phyloP scores from a whole-genome alignment of 2,329 filamentous ascomycete species.

The Xylaria sp. region DNA sequence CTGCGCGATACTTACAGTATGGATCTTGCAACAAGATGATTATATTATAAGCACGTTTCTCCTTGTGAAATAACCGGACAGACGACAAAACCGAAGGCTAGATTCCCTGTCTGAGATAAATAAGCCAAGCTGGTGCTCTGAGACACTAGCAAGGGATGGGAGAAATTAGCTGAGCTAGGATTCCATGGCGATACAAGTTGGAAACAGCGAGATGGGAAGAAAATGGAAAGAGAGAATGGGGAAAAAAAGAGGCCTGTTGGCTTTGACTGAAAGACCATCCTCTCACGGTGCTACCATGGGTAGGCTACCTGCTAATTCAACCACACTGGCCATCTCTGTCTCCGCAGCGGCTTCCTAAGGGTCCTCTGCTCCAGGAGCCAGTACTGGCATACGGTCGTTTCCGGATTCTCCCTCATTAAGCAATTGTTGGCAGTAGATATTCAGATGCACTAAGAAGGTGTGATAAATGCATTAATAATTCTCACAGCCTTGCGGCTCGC shows the following conservation, averaged over 20 bases:
- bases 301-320: neutral
- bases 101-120: too few relatives aligned
- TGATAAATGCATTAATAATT: neutral
- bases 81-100: too few relatives aligned
- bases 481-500: constrained; percentile 5
- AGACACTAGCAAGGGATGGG: too few relatives aligned
- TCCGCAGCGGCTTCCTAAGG: neutral
- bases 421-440: too few relatives aligned
- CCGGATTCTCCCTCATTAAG: too few relatives aligned
- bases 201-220: neutral
- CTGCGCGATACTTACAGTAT: too few relatives aligned
- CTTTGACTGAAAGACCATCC: neutral
- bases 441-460: neutral
- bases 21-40: too few relatives aligned
- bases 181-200: neutral
- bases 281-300: neutral
- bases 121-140: too few relatives aligned
- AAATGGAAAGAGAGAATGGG: neutral
- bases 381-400: too few relatives aligned
- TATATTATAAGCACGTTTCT: too few relatives aligned
- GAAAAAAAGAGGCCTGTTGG: neutral
- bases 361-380: neutral
- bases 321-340: neutral
- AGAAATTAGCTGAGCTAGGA: neutral
- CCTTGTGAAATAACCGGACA: too few relatives aligned